Evolutionary conservation across 495 filamentous ascomycete species (phyloP), one percentile per base, ranked within the genome.

Genomic region (Oidiodendron maius): DNA sequence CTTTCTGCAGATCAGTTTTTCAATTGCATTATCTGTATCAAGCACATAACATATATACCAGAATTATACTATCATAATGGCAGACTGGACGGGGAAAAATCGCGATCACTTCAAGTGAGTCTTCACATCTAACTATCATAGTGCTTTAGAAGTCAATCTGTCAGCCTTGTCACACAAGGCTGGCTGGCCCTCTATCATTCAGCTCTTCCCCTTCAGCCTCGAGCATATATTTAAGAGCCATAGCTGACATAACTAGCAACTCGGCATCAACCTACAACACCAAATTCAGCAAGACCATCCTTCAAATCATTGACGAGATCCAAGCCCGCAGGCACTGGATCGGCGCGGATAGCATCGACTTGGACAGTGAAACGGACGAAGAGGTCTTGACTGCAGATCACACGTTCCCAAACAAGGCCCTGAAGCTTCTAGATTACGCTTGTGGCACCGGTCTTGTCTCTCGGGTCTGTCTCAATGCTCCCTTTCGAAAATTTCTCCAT

Each of bases 391-490:
- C n/a, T n/a, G n/a, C n/a, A n/a, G n/a, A n/a, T n/a, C n/a, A n/a
- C 1, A 4, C 26, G 12, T 30, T 12, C 26, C 45, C 53, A 23
- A 47, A 50, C 17, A 46, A 35, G 20, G 17, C 39, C 12, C 46
- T 61, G 18, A 40, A 40, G 23, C 18, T 62, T 10, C 48, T 62
- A 6, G 59, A 62, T 40, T 62, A 62, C 53, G 59, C 59, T 3
- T 62, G 59, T 43, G 59, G 59, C 12, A 60, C 59, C 22, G 59
- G 59, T 18, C 28, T 61, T 16, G 47, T 61, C 16, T 56, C 59
- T 43, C 52, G 52, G 51, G 59, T 61, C 22, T n/a, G 53, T 48
- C 2, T 15, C 35, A n/a, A n/a, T 23, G 21, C 20, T n/a, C 20
- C 40, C 21, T 30, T 38, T 22, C 30, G 28, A 15, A 12, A 12